Evolutionary conservation across 2,329 filamentous ascomycete species (phyloP).

Genomic region (Stachybotrys chartarum): DNA sequence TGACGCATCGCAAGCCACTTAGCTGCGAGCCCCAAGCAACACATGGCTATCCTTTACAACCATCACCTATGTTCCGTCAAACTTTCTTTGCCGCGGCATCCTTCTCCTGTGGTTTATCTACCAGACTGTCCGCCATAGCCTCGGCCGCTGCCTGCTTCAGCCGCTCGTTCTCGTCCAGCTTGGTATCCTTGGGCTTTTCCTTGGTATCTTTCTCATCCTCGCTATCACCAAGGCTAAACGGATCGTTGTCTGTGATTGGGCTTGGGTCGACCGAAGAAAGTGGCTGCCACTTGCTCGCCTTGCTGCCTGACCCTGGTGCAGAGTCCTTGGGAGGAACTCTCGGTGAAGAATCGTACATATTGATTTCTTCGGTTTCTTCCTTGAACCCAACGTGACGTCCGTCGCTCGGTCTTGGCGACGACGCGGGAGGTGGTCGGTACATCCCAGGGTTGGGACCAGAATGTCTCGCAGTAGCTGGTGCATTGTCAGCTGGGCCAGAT

Average conservation of each 20-base stretch:
- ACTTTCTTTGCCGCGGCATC: slow-evolving; percentile 24
- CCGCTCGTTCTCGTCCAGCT: slow-evolving; percentile 51
- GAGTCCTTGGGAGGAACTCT: slow-evolving; percentile 45
- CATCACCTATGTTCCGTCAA: neutral
- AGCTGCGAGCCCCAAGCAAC: neutral
- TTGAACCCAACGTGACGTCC: slow-evolving; percentile 51
- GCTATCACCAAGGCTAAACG: slow-evolving; percentile 92
- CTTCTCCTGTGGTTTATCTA: slow-evolving; percentile 29
- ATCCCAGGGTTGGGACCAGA: slow-evolving; percentile 62
- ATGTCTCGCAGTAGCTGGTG: neutral
- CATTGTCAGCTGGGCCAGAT: slow-evolving; percentile 11
- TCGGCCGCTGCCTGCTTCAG: slow-evolving; percentile 59
- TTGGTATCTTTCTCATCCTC: slow-evolving; percentile 75
- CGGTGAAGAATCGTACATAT: slow-evolving; percentile 62
- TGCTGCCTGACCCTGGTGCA: slow-evolving; percentile 41
- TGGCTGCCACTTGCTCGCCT: slow-evolving; percentile 95
- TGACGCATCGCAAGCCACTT: neutral
- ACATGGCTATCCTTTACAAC: neutral
- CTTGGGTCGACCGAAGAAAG: slow-evolving; percentile 74
- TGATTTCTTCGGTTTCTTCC: slow-evolving; percentile 69
- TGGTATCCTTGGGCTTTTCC: slow-evolving; percentile 46
- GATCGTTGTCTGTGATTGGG: slow-evolving; percentile 85
- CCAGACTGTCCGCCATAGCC: slow-evolving; percentile 50
- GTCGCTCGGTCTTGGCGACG: slow-evolving; percentile 42
- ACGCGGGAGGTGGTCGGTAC: slow-evolving; percentile 61